Percentiles rank a stretch among this genome's conserved stretches.
Evolutionary conservation across 1,139 yeast species (phyloP).

Genomic region (Yamadazyma triangularis): DNA sequence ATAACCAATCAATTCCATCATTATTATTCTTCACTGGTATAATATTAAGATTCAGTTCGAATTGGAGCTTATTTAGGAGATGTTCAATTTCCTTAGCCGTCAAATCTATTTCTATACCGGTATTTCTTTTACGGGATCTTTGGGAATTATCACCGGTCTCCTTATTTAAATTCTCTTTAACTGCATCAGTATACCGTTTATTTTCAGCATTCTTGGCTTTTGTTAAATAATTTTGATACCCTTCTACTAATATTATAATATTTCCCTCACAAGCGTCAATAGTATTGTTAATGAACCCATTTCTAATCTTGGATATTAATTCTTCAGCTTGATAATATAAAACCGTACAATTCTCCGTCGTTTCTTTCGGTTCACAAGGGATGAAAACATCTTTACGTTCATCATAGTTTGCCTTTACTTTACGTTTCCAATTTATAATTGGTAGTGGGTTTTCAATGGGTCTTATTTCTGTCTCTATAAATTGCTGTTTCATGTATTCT

Average conservation of each 20-base stretch:
- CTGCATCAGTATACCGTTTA: constrained; percentile 38
- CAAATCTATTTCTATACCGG: constrained; percentile 16
- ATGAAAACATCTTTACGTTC: constrained; percentile 44
- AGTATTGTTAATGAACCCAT: constrained; percentile 14
- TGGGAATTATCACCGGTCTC: constrained; percentile 9
- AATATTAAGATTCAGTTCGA: constrained; percentile 35
- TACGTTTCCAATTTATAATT: constrained; percentile 32
- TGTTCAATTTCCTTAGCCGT: constrained; percentile 35
- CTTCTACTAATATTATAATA: constrained; percentile 43
- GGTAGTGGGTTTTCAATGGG: constrained; percentile 16
- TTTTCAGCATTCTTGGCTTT: constrained; percentile 45
- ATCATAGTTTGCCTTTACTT: constrained; percentile 39
- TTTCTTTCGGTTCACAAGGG: constrained; percentile 41
- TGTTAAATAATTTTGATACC: constrained; percentile 41
- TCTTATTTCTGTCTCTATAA: constrained; percentile 1
- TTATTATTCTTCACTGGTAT: constrained; percentile 41
- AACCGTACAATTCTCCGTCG: constrained; percentile 40
- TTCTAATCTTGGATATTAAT: constrained; percentile 32
- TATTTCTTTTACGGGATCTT: neutral
- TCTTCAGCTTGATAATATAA: constrained; percentile 45
- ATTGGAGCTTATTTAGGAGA: constrained; percentile 24
- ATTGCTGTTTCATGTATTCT: constrained; percentile 27
- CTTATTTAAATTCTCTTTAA: constrained; percentile 15
- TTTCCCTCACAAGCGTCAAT: neutral
- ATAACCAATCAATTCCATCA: constrained; percentile 53